phyloP scores from a whole-genome alignment of 345 rosid species.

The Citrus medica region DNA sequence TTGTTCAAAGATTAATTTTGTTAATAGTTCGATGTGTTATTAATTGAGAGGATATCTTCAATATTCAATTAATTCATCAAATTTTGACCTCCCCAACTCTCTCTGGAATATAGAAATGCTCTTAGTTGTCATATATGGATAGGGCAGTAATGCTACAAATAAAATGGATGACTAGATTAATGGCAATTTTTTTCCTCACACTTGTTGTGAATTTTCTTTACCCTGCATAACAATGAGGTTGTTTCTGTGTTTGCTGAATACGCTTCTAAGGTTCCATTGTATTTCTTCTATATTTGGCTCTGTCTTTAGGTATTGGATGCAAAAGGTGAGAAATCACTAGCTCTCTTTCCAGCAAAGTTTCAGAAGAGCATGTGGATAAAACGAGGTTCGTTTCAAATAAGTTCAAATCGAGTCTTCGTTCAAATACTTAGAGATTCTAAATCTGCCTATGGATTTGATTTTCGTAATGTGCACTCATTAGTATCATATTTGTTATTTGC shows the following conservation, averaged over 20 bases:
- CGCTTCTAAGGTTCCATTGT: not conserved
- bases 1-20: no score
- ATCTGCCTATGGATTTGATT: not conserved
- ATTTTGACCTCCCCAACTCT: no score
- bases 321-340: slow-evolving; percentile 64
- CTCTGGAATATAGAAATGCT: no score
- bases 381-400: slow-evolving; percentile 47
- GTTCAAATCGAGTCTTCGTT: not conserved
- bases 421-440: not conserved
- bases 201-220: no score
- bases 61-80: no score
- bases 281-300: not conserved
- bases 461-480: not conserved
- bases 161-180: not conserved
- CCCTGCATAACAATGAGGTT: not conserved
- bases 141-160: not conserved
- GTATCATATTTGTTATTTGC: not conserved
- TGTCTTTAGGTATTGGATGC: slow-evolving; percentile 65
- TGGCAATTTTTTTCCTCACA: no score
- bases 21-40: no score
- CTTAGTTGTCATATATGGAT: not conserved
- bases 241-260: not conserved
- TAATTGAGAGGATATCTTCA: no score
- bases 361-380: slow-evolving; percentile 94
- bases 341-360: slow-evolving; percentile 88